Evolutionary conservation across 2,329 filamentous ascomycete genomes (phyloP).

Genomic region (Trichoderma aggressivum): DNA sequence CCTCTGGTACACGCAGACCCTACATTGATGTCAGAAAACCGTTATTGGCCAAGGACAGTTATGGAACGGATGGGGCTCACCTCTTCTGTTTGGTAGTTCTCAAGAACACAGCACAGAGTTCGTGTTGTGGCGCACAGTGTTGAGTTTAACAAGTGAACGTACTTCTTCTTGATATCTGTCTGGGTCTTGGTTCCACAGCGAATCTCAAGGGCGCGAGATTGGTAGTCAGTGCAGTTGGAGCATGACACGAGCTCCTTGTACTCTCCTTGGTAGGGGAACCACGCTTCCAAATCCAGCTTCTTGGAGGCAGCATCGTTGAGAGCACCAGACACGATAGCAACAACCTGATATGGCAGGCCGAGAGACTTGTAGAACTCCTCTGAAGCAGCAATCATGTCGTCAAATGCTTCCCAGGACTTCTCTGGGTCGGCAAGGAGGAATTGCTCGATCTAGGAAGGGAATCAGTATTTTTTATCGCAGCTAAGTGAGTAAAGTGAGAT

Average conservation of each 20-base stretch:
- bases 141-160: slow-evolving; percentile 89
- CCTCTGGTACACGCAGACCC: slow-evolving; percentile 77
- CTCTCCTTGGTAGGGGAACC: slow-evolving; percentile 94
- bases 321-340: slow-evolving; percentile 93
- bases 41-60: not conserved
- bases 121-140: slow-evolving; percentile 88
- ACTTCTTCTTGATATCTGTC: slow-evolving; percentile 80
- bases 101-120: slow-evolving; percentile 88
- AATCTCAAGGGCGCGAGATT: slow-evolving; percentile 90
- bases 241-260: slow-evolving; percentile 98
- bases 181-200: slow-evolving; percentile 84
- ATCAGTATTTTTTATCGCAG: slow-evolving; percentile 6
- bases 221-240: slow-evolving; percentile 98
- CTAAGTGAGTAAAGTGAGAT: not conserved
- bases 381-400: slow-evolving; percentile 84
- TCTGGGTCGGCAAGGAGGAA: slow-evolving; percentile 81
- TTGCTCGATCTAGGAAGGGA: slow-evolving; percentile 57
- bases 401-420: slow-evolving; percentile 88
- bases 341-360: slow-evolving; percentile 83
- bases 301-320: slow-evolving; percentile 75
- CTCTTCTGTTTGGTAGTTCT: slow-evolving; percentile 93
- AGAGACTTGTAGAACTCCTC: slow-evolving; percentile 96
- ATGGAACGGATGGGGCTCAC: slow-evolving; percentile 41
- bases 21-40: slow-evolving; percentile 31
- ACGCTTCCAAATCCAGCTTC: slow-evolving; percentile 95